Base-by-base conservation (phyloP, 805 yeast species). In the Pichia cephalocereana region DNA sequence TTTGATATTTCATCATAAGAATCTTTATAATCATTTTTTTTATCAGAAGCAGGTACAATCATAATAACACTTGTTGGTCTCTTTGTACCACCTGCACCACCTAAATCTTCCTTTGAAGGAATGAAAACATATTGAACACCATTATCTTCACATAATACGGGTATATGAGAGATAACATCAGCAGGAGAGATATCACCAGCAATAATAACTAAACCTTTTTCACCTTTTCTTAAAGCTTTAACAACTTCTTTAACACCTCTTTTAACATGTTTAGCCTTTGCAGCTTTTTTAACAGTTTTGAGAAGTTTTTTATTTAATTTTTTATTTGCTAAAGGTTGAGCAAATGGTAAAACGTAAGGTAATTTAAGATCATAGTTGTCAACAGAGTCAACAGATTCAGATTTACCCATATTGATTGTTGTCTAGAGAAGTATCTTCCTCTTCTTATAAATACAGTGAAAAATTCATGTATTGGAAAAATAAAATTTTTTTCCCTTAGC, bases 191-290 rank as follows among this genome's bases (percentile, higher is more conserved):
- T 93, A 67, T 93, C 99, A 59, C 99, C 98, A 34, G 99, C 99
- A 69, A 93, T 82, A 57, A 93, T 74, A 39, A 93, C 98, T 46
- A 93, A 76, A 46, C 99, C 99, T 70, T 93, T 93, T 67, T 90
- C 98, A 57, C 98, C 98, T 70, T 93, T 93, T 75, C 99, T 83
- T 54, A 93, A 77, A 23, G 98, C 93, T 73, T 93, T 93, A 60
- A 91, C 98, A 37, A 93, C 99, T 71, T 93, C 99, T 70, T 93
- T 93, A 49, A 93, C 98, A 67, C 99, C 99, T 71, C 99, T 81
- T 72, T 89, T 91, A 58, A 93, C 96, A 69, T 91, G 96, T 72
- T 93, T 93, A 55, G 96, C 95, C 72, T 93, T 93, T 46, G 98
- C 89, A 10, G 99, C 98, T 69, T 88, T 91, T 77, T 93, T 93